These are phyloP conservation scores for Penicillium sp. DNA, from an alignment of 2,329 filamentous ascomycete genomes.

Conservation along the genomic window DNA sequence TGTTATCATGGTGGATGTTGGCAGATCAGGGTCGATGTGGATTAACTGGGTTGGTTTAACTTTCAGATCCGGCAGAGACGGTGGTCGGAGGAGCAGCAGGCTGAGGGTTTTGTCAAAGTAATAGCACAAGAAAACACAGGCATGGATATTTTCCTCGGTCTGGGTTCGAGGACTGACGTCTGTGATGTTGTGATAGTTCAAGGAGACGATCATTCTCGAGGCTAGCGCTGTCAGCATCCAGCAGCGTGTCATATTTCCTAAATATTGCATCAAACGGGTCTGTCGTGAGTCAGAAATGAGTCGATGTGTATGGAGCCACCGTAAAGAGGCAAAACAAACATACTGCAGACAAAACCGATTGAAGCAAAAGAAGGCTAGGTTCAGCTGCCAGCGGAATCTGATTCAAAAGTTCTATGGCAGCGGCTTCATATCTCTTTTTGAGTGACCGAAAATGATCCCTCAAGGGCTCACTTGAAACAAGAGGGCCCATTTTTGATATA, in stretches of 20 bases:
- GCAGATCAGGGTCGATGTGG: constrained; percentile 15
- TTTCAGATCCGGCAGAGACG: constrained; percentile 18
- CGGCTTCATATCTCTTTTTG: constrained; percentile 16
- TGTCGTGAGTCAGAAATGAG: constrained; percentile 1
- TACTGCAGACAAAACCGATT: constrained; percentile 19
- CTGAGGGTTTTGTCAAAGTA: constrained; percentile 20
- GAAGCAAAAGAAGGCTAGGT: constrained; percentile 17
- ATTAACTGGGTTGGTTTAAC: constrained; percentile 14
- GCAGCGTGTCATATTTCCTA: constrained; percentile 19
- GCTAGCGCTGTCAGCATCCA: constrained; percentile 19
- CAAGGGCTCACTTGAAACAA: constrained; percentile 14
- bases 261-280: constrained; percentile 18
- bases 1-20: constrained; percentile 15
- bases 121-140: constrained; percentile 19
- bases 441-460: constrained; percentile 15
- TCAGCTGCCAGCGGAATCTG: constrained; percentile 14
- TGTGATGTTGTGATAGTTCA: constrained; percentile 21
- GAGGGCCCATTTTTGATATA: constrained; percentile 17
- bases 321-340: background rate
- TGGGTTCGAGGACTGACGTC: constrained; percentile 11
- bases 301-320: background rate
- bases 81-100: constrained; percentile 18
- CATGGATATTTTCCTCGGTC: constrained; percentile 17
- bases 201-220: constrained; percentile 14
- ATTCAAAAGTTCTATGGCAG: constrained; percentile 15